phyloP scores from a whole-genome alignment of 805 yeast genomes.

The Kazachstania bromeliacearum region DNA sequence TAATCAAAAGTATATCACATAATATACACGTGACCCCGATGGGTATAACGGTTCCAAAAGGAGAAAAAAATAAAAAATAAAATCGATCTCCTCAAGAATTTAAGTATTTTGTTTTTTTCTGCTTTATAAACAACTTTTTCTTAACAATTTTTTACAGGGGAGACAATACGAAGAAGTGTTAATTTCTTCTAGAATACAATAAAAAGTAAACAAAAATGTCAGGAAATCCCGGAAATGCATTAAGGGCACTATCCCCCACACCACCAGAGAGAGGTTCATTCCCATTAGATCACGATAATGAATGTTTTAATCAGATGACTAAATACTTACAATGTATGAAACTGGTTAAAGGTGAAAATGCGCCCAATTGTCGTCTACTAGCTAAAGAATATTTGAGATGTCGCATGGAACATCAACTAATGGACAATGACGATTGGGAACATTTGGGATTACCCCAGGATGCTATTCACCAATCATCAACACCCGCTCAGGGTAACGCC shows the following conservation, averaged over 20 bases:
- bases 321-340: constrained; percentile 72
- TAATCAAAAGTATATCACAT: too few species aligned
- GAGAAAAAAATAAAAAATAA: too few species aligned
- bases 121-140: too few species aligned
- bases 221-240: constrained; percentile 39
- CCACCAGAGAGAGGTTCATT: constrained; percentile 97
- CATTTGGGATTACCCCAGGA: constrained; percentile 55
- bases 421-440: constrained; percentile 52
- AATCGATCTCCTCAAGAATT: too few species aligned
- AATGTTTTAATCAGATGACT: constrained; percentile 68
- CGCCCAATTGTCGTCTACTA: constrained; percentile 78
- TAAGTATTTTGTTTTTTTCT: too few species aligned
- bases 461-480: not conserved
- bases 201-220: constrained; percentile 14
- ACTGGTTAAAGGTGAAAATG: constrained; percentile 69
- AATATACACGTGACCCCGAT: not conserved
- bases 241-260: constrained; percentile 56
- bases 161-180: not conserved
- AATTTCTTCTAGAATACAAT: not conserved
- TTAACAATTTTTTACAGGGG: too few species aligned
- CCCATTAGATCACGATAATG: constrained; percentile 84
- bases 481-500: not conserved
- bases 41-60: not conserved
- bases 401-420: constrained; percentile 72
- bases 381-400: constrained; percentile 80